Evolutionary conservation across 225 moss, liverwort and hornwort species (phyloP).

Genomic region (Pseudoscleropodium purum): DNA sequence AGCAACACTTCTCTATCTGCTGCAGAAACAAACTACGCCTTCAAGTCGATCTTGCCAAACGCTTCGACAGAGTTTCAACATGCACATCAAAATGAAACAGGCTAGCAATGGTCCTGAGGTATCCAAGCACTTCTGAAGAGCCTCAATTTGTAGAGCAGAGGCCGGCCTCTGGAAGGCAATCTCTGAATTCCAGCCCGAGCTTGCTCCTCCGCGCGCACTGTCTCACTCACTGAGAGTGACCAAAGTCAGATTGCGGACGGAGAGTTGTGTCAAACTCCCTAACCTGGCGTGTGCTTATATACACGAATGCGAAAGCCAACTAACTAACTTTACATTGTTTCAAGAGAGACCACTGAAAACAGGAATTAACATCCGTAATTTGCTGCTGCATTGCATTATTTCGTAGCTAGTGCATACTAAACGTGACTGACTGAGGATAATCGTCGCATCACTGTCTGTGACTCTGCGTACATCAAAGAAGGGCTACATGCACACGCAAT

Average conservation of each 20-base stretch:
- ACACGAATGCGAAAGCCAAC: neutral
- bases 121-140: neutral
- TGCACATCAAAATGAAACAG: neutral
- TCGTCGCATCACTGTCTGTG: neutral
- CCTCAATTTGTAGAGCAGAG: neutral
- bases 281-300: neutral
- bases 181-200: neutral
- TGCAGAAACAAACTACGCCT: too few species aligned
- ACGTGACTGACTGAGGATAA: neutral
- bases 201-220: neutral
- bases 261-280: neutral
- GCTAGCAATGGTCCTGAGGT: neutral
- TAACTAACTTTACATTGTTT: neutral
- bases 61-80: neutral
- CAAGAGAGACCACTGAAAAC: neutral
- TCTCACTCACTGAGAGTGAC: neutral
- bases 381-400: neutral
- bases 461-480: neutral
- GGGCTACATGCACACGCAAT: neutral
- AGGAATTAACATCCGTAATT: neutral
- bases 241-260: neutral
- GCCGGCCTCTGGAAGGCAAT: too few species aligned
- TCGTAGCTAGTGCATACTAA: neutral
- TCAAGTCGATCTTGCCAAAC: too few species aligned
- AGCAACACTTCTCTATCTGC: too few species aligned